These are phyloP conservation scores for Arthrobotrys pseudoclavata DNA, from an alignment of 2,329 filamentous ascomycete genomes.

Conservation along the genomic window DNA sequence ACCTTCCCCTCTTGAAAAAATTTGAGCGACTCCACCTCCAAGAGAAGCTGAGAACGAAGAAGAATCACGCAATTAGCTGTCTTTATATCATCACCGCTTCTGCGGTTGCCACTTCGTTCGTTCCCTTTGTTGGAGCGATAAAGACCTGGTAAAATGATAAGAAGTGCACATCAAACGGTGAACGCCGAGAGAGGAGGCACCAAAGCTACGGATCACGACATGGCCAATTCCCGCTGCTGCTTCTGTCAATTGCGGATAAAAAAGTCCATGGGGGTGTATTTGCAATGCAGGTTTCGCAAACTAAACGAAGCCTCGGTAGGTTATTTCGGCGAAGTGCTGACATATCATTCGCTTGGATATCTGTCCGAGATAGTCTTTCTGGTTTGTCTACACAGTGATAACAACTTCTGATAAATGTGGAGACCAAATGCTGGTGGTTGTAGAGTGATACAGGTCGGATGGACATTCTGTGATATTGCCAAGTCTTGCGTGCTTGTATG, in stretches of 20 bases:
- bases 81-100: conserved; percentile 48
- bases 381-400: conserved; percentile 9
- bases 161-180: conserved; percentile 13
- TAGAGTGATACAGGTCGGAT: conserved; percentile 6
- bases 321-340: conserved; percentile 45
- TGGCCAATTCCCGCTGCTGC: conserved; percentile 15
- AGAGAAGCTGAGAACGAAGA: conserved; percentile 1
- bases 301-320: conserved; percentile 41
- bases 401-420: conserved; percentile 19
- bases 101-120: conserved; percentile 29
- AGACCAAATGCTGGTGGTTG: conserved; percentile 20
- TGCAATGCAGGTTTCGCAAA: conserved; percentile 28
- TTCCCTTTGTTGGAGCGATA: neutral
- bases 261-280: conserved; percentile 25
- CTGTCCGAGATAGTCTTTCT: neutral
- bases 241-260: conserved; percentile 12
- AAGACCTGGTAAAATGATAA: conserved; percentile 36
- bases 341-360: neutral
- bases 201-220: conserved; percentile 49
- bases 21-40: conserved; percentile 24
- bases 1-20: neutral
- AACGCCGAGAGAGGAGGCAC: conserved; percentile 10
- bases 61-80: conserved; percentile 51
- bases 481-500: conserved; percentile 56
- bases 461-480: conserved; percentile 56